Conservation (phyloP, 177 flowering plant species). For the Vitis hybrid region DNA sequence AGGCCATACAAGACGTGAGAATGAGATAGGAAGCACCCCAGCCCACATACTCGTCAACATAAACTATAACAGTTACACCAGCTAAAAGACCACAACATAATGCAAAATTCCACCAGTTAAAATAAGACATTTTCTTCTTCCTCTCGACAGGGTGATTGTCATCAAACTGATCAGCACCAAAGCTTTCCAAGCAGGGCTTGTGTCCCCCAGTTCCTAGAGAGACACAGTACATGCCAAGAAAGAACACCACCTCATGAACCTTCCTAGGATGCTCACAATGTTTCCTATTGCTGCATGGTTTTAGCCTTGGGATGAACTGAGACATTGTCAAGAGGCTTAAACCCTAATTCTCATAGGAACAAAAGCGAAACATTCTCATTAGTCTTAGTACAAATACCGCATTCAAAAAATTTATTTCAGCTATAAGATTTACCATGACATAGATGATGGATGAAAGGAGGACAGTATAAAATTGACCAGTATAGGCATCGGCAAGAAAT, state of each 20-base stretch:
- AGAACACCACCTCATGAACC: slow-evolving; percentile 28
- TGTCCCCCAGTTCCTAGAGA: slow-evolving; percentile 44
- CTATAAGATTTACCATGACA: slow-evolving; percentile 18
- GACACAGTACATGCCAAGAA: slow-evolving; percentile 34
- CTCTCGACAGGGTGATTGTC: slow-evolving; percentile 36
- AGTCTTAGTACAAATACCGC: not conserved
- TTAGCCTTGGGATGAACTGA: slow-evolving; percentile 17
- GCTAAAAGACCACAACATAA: slow-evolving; percentile 35
- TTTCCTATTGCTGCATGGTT: slow-evolving; percentile 14
- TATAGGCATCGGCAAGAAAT: slow-evolving; percentile 52
- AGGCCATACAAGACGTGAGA: slow-evolving; percentile 32
- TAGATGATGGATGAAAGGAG: slow-evolving; percentile 33
- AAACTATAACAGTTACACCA: slow-evolving; percentile 30
- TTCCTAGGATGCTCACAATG: slow-evolving; percentile 14
- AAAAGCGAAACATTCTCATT: not conserved
- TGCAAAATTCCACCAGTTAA: slow-evolving; percentile 57
- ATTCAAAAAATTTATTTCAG: too few species aligned
- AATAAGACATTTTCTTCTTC: slow-evolving; percentile 48
- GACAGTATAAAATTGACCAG: slow-evolving; percentile 36
- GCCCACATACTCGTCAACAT: slow-evolving; percentile 35
- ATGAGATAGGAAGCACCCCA: slow-evolving; percentile 42
- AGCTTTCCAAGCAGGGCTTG: slow-evolving; percentile 50
- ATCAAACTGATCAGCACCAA: slow-evolving; percentile 59
- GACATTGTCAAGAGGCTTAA: slow-evolving; percentile 28
- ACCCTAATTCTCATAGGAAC: slow-evolving; percentile 2